Base-by-base conservation (phyloP, 2,329 filamentous ascomycete genomes). In the Cytospora chrysosperma region DNA sequence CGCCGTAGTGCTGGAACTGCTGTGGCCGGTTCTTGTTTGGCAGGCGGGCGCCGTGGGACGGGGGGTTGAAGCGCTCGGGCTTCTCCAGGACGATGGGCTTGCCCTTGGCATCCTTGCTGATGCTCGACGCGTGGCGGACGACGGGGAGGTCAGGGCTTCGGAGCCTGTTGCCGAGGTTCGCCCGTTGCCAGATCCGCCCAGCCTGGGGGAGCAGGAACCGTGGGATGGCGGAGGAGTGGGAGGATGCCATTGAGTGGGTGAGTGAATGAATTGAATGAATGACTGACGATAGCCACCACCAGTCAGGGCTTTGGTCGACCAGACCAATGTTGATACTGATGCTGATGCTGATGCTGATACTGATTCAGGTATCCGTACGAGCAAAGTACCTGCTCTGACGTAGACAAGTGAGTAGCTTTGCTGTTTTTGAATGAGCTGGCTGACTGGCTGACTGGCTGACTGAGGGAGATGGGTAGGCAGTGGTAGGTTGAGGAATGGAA, bases 61-160 rank as follows among this genome's bases (percentile, higher is more conserved):
- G 95, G 2, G 95, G 94, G 55, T 91, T 91, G 82, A 97, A 98
- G 74, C 89, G 90, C 71, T 90, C 85, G 27, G 94, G 94, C 76
- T 97, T 92, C 70, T 91, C 91, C 68, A 99, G 88, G 6, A 92
- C 84, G 66, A 88, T 83, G 40, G 86, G 85, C 72, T 89, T 63
- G 56, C 56, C 57, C 26, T 61, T 90, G 67, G 76, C 78, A 63
- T 69, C 53, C 8, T 47, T 69, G 67, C 71, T 68, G 56, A 59
- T 59, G 15, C 63, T 54, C n/a, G 71, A 69, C 9, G 67, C 67
- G 52, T 65, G 73, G 43, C 75, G 74, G 56, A 75, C 71, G 53
- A 71, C 61, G n/a, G 73, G 68, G 53, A 70, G 69, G 28, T 71
- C 70, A 51, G 72, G 65, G 32, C 73, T 47, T 65, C 56, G 27